These are phyloP conservation scores for Royoungia palumana DNA, from an alignment of 768 basidiomycete genomes.

Conservation along the genomic window DNA sequence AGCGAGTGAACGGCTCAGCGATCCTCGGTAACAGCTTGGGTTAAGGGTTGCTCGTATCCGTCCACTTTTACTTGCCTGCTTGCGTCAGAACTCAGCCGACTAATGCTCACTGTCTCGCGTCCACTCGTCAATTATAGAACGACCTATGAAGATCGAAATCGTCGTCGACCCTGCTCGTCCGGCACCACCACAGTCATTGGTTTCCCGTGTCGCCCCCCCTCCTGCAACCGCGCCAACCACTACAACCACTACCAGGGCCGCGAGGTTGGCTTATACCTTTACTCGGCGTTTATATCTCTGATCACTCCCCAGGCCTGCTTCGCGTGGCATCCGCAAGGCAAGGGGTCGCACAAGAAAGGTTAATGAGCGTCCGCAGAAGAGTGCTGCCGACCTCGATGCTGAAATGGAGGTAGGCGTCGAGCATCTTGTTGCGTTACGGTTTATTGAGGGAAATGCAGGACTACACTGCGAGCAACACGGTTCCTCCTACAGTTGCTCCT, in stretches of 20 bases:
- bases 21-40: constrained; percentile 24
- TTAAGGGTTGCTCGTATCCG: constrained; percentile 38
- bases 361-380: constrained; percentile 66
- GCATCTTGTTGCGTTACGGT: background rate
- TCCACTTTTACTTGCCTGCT: constrained; percentile 40
- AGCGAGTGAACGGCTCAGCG: constrained; percentile 25
- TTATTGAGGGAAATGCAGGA: constrained; percentile 43
- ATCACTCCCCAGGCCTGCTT: constrained; percentile 26
- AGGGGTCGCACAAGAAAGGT: constrained; percentile 44
- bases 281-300: background rate
- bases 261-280: constrained; percentile 33
- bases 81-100: constrained; percentile 34
- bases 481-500: constrained; percentile 47
- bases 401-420: constrained; percentile 85
- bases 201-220: constrained; percentile 81
- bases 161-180: constrained; percentile 81
- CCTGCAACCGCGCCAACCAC: constrained; percentile 31
- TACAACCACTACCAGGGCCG: constrained; percentile 22
- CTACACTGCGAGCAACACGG: constrained; percentile 55
- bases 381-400: constrained; percentile 88
- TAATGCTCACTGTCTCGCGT: constrained; percentile 34
- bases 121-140: constrained; percentile 58
- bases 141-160: constrained; percentile 98
- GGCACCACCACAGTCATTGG: constrained; percentile 60
- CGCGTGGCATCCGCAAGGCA: constrained; percentile 46